phyloP scores from a whole-genome alignment of 2,329 filamentous ascomycete species.

The Ophiostoma populinum region DNA sequence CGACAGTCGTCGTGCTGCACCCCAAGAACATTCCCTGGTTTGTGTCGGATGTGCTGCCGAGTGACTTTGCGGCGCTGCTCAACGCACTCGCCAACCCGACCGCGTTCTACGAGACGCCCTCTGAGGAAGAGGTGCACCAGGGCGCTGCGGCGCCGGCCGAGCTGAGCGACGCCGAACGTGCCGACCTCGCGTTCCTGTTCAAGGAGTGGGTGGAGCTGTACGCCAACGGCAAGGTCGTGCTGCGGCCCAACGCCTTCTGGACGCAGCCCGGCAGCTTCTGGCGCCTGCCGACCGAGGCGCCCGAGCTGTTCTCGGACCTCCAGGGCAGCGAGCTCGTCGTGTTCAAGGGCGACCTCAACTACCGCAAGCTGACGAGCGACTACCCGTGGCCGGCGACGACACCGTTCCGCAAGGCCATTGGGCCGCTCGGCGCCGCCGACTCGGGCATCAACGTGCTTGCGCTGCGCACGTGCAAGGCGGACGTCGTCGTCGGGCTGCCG shows the following conservation, averaged over 20 bases:
- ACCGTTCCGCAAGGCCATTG: constrained; percentile 68
- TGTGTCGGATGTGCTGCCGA: constrained; percentile 81
- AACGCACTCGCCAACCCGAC: constrained; percentile 62
- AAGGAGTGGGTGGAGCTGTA: constrained; percentile 65
- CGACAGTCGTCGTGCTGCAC: constrained; percentile 73
- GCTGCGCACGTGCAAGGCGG: constrained; percentile 87
- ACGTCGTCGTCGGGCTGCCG: constrained; percentile 80
- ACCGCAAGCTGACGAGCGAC: constrained; percentile 80
- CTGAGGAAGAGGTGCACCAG: constrained; percentile 46
- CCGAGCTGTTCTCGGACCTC: constrained; percentile 56
- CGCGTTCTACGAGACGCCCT: constrained; percentile 58
- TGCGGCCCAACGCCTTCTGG: constrained; percentile 84
- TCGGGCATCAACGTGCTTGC: constrained; percentile 76
- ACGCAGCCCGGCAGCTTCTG: constrained; percentile 77
- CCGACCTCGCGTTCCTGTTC: constrained; percentile 61
- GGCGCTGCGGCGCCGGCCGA: constrained; percentile 39
- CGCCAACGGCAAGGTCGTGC: constrained; percentile 62
- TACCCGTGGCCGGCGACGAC: constrained; percentile 71
- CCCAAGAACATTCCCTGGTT: constrained; percentile 97
- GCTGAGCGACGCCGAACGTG: constrained; percentile 49
- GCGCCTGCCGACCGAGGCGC: constrained; percentile 56
- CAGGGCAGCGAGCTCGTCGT: constrained; percentile 73
- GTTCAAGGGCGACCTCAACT: constrained; percentile 96
- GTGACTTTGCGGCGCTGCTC: constrained; percentile 71
- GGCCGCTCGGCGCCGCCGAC: constrained; percentile 59